Evolutionary conservation across 2,329 filamentous ascomycete genomes (phyloP).

Genomic region (Metarhizium brunneum): DNA sequence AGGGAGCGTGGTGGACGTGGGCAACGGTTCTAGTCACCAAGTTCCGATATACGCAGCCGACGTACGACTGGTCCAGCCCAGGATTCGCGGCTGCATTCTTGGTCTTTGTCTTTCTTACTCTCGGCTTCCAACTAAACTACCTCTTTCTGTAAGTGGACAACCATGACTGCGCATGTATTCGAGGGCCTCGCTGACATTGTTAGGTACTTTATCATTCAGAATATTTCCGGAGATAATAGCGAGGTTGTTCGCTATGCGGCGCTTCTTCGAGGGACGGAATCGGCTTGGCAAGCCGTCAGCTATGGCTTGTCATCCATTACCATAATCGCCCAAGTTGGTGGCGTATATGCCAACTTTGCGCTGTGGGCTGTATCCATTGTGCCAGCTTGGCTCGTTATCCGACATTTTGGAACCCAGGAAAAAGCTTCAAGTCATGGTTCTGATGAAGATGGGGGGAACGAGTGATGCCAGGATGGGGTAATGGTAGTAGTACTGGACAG

Average conservation of each 20-base stretch:
- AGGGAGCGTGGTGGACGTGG: slow-evolving; percentile 68
- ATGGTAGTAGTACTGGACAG: too few species aligned
- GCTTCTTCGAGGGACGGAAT: slow-evolving; percentile 60
- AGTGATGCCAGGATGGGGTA: neutral
- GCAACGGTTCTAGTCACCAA: slow-evolving; percentile 54
- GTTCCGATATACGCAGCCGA: slow-evolving; percentile 46
- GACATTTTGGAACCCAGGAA: slow-evolving; percentile 22
- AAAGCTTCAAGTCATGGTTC: neutral
- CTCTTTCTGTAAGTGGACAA: slow-evolving; percentile 47
- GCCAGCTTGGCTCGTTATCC: slow-evolving; percentile 59
- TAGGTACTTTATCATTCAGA: slow-evolving; percentile 59
- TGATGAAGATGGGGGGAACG: neutral
- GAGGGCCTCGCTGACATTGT: neutral
- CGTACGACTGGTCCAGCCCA: slow-evolving; percentile 54
- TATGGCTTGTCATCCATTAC: slow-evolving; percentile 57
- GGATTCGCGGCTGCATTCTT: slow-evolving; percentile 60
- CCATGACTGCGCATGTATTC: too few species aligned
- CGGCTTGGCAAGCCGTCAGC: slow-evolving; percentile 62
- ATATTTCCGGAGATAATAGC: slow-evolving; percentile 50
- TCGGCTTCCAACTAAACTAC: slow-evolving; percentile 66
- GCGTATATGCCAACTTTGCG: slow-evolving; percentile 61
- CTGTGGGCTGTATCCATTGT: slow-evolving; percentile 55
- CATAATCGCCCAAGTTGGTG: slow-evolving; percentile 55
- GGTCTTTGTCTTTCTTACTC: slow-evolving; percentile 57
- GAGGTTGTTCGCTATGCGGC: slow-evolving; percentile 62